Percentiles rank a stretch among this genome's conserved stretches.
phyloP scores from a whole-genome alignment of 768 basidiomycete species.

The Asterophora parasitica region DNA sequence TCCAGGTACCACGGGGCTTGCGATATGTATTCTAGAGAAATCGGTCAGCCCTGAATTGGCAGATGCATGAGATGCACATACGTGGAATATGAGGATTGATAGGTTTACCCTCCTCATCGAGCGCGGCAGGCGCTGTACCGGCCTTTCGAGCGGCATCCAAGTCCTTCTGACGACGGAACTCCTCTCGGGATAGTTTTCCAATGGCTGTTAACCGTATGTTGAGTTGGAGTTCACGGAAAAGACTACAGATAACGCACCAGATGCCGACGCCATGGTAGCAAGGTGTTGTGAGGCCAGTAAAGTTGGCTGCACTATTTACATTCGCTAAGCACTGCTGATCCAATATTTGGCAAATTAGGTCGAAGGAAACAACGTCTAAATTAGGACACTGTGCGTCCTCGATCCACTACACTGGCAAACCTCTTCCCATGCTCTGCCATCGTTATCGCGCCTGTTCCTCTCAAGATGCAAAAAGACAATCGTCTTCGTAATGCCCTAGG shows the following conservation, averaged over 20 bases:
- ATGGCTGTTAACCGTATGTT: constrained; percentile 32
- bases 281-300: background rate
- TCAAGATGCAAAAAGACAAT: too few species aligned
- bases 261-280: constrained; percentile 35
- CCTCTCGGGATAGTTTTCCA: constrained; percentile 90
- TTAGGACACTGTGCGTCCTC: too few species aligned
- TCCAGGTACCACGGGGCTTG: constrained; percentile 99
- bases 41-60: background rate
- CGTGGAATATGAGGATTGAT: constrained; percentile 99
- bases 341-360: constrained; percentile 7
- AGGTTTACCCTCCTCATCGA: constrained; percentile 91
- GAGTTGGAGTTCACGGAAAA: constrained; percentile 4
- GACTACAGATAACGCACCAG: constrained; percentile 24
- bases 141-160: constrained; percentile 98
- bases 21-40: constrained; percentile 82
- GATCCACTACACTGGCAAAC: too few species aligned
- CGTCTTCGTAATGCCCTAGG: too few species aligned
- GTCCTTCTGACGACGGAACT: constrained; percentile 93
- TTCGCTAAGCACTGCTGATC: too few species aligned
- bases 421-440: too few species aligned
- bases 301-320: background rate
- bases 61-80: constrained; percentile 33
- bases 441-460: too few species aligned
- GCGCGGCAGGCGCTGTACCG: constrained; percentile 92
- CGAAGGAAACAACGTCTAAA: constrained; percentile 1